A percentile compares a stretch with the other conserved stretches of the same genome.
Evolutionary conservation across 495 filamentous ascomycete species (phyloP).

Genomic region (Neohortaea acidophila): DNA sequence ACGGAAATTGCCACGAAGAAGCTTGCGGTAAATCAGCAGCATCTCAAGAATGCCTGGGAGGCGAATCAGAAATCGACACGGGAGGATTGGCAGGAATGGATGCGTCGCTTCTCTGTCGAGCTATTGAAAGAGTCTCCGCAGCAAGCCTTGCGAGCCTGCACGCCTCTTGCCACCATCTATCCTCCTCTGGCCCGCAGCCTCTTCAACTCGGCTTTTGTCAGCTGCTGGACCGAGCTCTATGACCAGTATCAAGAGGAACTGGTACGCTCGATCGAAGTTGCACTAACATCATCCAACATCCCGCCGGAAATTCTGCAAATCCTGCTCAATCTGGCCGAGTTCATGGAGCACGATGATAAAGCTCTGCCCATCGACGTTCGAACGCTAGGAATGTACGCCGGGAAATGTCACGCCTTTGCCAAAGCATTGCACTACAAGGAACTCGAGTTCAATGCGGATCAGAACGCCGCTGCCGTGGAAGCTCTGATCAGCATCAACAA

Average conservation of each 20-base stretch:
- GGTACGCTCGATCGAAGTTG: slow-evolving; percentile 86
- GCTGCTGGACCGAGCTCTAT: slow-evolving; percentile 95
- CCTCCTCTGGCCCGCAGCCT: slow-evolving; percentile 80
- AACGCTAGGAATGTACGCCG: slow-evolving; percentile 78
- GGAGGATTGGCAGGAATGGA: slow-evolving; percentile 99
- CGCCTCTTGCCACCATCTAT: slow-evolving; percentile 77
- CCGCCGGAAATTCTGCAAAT: slow-evolving; percentile 90
- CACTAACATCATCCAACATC: slow-evolving; percentile 80
- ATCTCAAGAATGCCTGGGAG: slow-evolving; percentile 95
- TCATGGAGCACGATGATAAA: slow-evolving; percentile 99
- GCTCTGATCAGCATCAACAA: slow-evolving; percentile 98
- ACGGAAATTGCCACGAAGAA: slow-evolving; percentile 84
- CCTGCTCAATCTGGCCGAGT: slow-evolving; percentile 89
- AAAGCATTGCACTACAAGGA: slow-evolving; percentile 99
- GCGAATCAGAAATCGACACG: slow-evolving; percentile 86
- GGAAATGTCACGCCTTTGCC: slow-evolving; percentile 89
- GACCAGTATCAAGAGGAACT: slow-evolving; percentile 91
- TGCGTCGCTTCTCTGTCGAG: slow-evolving; percentile 87
- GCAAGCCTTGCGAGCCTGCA: slow-evolving; percentile 83
- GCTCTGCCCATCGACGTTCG: slow-evolving; percentile 94
- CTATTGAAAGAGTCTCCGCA: slow-evolving; percentile 91
- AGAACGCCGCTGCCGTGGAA: slow-evolving; percentile 88
- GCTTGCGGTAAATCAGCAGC: slow-evolving; percentile 87
- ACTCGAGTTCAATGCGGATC: slow-evolving; percentile 92
- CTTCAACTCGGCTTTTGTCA: slow-evolving; percentile 97